Evolutionary conservation across 129 eudicot species (phyloP), one percentile per base, ranked within the genome.

Genomic region (Ambrosia trifida): DNA sequence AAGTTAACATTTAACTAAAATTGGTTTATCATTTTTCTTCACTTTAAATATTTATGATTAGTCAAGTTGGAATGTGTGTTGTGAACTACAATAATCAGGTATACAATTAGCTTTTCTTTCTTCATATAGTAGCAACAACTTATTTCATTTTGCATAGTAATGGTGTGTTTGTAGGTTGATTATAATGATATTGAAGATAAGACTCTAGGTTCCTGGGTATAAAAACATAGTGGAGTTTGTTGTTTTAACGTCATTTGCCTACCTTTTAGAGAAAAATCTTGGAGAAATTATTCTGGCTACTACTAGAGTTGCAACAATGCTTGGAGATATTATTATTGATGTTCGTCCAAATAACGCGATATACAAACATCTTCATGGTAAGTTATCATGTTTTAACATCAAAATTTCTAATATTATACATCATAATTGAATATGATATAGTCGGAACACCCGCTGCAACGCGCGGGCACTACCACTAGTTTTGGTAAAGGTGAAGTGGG

Each of bases 61-160:
- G 98, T 94, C 69, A 89, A 94, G 64, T 94, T 96, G 98, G 98
- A 89, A 73, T 94, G 98, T 83, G 91, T 87, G 70, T 64, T 94
- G 85, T 75, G 95, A 63, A 94, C 98, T 11, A 96, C 96, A 35
- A 89, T 94, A 80, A 89, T 96, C 73, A 94, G 89, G 98, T 94
- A 64, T 61, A 72, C 62, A 28, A 30, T n/a, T 7, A 45, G 11
- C 19, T 6, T 35, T 57, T 46, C 7, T 45, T 20, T 49, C 43
- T 53, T 46, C 43, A 68, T 56, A n/a, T 16, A 33, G 11, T 66
- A 60, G 52, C 45, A 36, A 3, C 45, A 38, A 9, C 69, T 20
- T 0, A 7, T 38, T 50, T 30, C 19, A 45, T 12, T 20, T 76
- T 40, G 36, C 57, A 30, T 11, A 24, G 12, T 74, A 19, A 20